A percentile compares a stretch with the other conserved stretches of the same genome.
These are phyloP conservation scores for Lecanoromycetidae sp. DNA, from an alignment of 2,329 filamentous ascomycete genomes.

Conservation along the genomic window DNA sequence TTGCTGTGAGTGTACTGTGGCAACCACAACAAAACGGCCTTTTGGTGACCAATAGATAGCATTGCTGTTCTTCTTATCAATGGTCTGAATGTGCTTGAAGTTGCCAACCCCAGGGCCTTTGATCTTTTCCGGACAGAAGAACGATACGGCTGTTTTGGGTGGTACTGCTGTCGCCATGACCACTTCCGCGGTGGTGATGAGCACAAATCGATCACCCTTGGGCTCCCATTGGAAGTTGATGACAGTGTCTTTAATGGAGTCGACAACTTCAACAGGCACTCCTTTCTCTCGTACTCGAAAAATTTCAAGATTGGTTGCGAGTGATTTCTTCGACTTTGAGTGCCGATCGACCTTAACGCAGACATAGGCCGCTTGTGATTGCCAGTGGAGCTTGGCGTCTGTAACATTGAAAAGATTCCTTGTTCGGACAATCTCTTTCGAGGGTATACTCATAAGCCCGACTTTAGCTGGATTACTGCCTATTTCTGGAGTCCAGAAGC, in stretches of 20 bases:
- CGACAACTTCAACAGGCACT: slow-evolving; percentile 93
- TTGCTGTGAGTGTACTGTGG: slow-evolving; percentile 83
- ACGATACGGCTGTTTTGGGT: slow-evolving; percentile 87
- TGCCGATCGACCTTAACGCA: slow-evolving; percentile 98
- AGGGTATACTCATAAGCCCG: slow-evolving; percentile 87
- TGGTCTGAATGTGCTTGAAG: slow-evolving; percentile 88
- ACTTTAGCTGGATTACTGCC: slow-evolving; percentile 97
- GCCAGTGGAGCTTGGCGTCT: slow-evolving; percentile 97
- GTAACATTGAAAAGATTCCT: slow-evolving; percentile 97
- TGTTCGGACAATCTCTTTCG: slow-evolving; percentile 85
- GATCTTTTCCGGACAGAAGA: slow-evolving; percentile 92
- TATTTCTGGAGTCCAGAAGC: slow-evolving; percentile 97
- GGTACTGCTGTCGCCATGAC: slow-evolving; percentile 65
- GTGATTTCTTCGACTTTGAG: slow-evolving; percentile 97
- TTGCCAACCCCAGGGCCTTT: slow-evolving; percentile 75
- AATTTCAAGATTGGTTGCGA: slow-evolving; percentile 94
- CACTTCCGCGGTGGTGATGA: slow-evolving; percentile 87
- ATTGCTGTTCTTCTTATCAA: slow-evolving; percentile 99
- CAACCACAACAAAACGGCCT: slow-evolving; percentile 88
- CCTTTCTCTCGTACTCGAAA: slow-evolving; percentile 97
- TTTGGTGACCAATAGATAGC: slow-evolving; percentile 98
- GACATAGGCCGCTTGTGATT: slow-evolving; percentile 83
- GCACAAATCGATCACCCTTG: slow-evolving; percentile 91
- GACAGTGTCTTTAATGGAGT: slow-evolving; percentile 94
- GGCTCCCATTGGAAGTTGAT: slow-evolving; percentile 99